These are phyloP conservation scores for Triticum timopheevii DNA, from an alignment of 176 grass and related monocot genomes.

Conservation along the genomic window DNA sequence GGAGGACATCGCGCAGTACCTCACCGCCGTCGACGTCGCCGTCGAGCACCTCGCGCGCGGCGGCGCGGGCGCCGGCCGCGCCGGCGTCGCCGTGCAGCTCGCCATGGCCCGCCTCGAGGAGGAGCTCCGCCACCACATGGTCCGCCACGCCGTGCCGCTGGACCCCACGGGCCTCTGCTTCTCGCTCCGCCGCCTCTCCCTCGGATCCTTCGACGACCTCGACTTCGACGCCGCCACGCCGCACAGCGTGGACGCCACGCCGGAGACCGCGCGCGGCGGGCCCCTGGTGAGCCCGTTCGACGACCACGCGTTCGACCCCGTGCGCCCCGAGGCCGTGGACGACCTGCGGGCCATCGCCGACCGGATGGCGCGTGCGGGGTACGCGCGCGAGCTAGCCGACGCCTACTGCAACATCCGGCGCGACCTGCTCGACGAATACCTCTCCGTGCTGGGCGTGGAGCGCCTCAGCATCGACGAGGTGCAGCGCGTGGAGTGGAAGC, in stretches of 20 bases:
- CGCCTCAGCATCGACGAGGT: conserved; percentile 97
- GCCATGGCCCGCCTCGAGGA: conserved; percentile 89
- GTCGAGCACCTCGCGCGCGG: conserved; percentile 30
- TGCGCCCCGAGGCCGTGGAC: conserved; percentile 69
- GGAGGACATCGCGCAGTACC: conserved; percentile 54
- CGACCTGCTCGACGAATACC: conserved; percentile 85
- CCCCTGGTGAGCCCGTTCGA: conserved; percentile 48
- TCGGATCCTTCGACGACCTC: conserved; percentile 78
- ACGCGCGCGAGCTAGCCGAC: conserved; percentile 70
- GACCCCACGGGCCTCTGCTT: conserved; percentile 70
- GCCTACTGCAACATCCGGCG: conserved; percentile 72
- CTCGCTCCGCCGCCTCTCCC: conserved; percentile 82
- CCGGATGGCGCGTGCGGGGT: conserved; percentile 77
- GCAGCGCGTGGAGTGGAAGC: conserved; percentile 77
- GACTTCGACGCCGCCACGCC: conserved; percentile 61
- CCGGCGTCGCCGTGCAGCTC: conserved; percentile 68
- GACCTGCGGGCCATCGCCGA: conserved; percentile 74
- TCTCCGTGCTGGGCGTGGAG: conserved; percentile 81
- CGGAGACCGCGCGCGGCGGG: conserved; percentile 51
- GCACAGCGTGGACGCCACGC: conserved; percentile 31
- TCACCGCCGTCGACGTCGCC: conserved; percentile 51
- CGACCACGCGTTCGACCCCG: conserved; percentile 68
- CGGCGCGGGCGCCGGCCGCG: conserved; percentile 16
- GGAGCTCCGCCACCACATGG: conserved; percentile 77
- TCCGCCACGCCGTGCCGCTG: conserved; percentile 74